Evolutionary conservation across 371 early-diverging fungal species (phyloP).

Genomic region (Saksenaea oblongispora): DNA sequence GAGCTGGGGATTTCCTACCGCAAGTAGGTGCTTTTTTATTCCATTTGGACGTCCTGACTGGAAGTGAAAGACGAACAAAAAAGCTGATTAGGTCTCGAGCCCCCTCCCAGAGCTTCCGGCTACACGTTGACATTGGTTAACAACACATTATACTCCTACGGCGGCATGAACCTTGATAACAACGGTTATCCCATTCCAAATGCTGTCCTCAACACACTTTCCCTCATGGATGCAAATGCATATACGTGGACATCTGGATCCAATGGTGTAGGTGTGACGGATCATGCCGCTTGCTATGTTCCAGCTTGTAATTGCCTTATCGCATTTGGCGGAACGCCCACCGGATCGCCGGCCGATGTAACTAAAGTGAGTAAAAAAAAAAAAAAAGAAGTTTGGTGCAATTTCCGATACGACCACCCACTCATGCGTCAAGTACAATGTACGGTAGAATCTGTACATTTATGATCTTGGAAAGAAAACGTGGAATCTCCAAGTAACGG

Average conservation of each 20-base stretch:
- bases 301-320: conserved; percentile 22
- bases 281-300: conserved; percentile 24
- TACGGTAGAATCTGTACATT: conserved; percentile 29
- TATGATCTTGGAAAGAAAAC: conserved; percentile 30
- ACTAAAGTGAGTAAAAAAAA: neutral
- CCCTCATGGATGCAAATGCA: conserved; percentile 19
- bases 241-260: conserved; percentile 17
- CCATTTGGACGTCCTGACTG: neutral
- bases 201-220: conserved; percentile 16
- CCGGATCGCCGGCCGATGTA: conserved; percentile 12
- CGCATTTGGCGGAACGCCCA: conserved; percentile 25
- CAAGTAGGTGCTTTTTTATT: conserved; percentile 9
- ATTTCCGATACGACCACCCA: conserved; percentile 3
- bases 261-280: conserved; percentile 20
- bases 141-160: conserved; percentile 22
- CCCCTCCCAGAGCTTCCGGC: conserved; percentile 14
- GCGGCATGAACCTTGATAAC: conserved; percentile 16
- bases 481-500: conserved; percentile 41
- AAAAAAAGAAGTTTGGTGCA: neutral
- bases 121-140: conserved; percentile 17
- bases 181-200: conserved; percentile 12
- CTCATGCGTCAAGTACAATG: neutral
- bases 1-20: conserved; percentile 24
- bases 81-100: conserved; percentile 6
- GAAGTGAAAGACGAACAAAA: conserved; percentile 10